Evolutionary conservation across 441 rosid species (phyloP).

Genomic region (Jatropha podagrica): DNA sequence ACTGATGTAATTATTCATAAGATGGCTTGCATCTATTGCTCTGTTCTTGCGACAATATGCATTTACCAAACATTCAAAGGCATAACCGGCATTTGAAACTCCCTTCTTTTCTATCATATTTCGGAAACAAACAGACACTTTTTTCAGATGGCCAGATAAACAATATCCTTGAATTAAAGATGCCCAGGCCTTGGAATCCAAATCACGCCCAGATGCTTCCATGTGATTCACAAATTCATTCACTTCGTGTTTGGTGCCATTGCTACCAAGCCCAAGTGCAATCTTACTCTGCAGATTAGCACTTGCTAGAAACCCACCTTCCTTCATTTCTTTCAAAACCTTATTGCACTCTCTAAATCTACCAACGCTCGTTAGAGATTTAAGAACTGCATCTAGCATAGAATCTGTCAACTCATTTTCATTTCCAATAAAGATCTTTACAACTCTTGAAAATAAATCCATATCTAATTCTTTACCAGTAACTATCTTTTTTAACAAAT

Average conservation of each 20-base stretch:
- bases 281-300: slow-evolving; percentile 51
- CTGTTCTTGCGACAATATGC: slow-evolving; percentile 60
- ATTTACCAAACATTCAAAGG: slow-evolving; percentile 59
- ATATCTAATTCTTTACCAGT: slow-evolving; percentile 58
- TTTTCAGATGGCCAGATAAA: slow-evolving; percentile 57
- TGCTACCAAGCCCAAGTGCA: slow-evolving; percentile 48
- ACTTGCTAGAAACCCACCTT: slow-evolving; percentile 46
- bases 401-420: slow-evolving; percentile 61
- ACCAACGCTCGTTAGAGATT: slow-evolving; percentile 62
- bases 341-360: slow-evolving; percentile 51
- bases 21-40: slow-evolving; percentile 63
- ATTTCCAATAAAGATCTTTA: slow-evolving; percentile 43
- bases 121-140: slow-evolving; percentile 57
- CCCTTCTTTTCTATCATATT: slow-evolving; percentile 51
- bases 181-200: slow-evolving; percentile 57
- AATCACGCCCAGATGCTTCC: slow-evolving; percentile 44
- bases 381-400: slow-evolving; percentile 55
- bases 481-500: slow-evolving; percentile 64
- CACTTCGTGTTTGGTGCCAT: slow-evolving; percentile 53
- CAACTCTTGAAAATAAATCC: slow-evolving; percentile 62
- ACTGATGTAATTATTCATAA: slow-evolving; percentile 38
- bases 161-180: slow-evolving; percentile 75
- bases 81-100: slow-evolving; percentile 39
- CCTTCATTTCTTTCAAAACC: slow-evolving; percentile 67
- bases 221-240: slow-evolving; percentile 45